Evolutionary conservation across 768 basidiomycete genomes (phyloP).

Genomic region (Coprinellus micaceus): DNA sequence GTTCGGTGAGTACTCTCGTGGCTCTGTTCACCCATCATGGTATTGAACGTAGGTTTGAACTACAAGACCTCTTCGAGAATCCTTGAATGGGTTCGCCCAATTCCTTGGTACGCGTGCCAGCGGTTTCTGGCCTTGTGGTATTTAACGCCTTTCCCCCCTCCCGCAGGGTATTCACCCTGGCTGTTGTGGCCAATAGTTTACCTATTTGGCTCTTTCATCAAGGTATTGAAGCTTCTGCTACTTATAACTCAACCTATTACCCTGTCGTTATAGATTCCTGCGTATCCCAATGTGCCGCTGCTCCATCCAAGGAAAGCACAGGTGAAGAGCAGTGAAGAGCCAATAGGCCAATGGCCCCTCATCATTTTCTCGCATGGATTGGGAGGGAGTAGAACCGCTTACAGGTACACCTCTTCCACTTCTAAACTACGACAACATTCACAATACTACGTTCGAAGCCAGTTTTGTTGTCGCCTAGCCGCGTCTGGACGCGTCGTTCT

Average conservation of each 20-base stretch:
- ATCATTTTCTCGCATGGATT: conserved; percentile 86
- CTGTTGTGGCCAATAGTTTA: conserved; percentile 49
- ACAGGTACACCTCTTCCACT: conserved; percentile 41
- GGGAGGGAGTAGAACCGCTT: conserved; percentile 67
- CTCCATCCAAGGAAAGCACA: conserved; percentile 31
- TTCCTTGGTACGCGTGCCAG: conserved; percentile 40
- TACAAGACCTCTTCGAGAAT: conserved; percentile 45
- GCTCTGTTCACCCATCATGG: no score
- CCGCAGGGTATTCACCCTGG: conserved; percentile 36
- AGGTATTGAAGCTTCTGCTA: conserved; percentile 26
- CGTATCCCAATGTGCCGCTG: conserved; percentile 52
- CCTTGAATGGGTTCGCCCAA: conserved; percentile 44
- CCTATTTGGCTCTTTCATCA: conserved; percentile 46
- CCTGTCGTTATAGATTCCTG: conserved; percentile 45
- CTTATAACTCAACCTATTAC: background rate
- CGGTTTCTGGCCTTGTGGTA: background rate
- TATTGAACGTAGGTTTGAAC: no score
- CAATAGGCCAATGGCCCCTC: conserved; percentile 57
- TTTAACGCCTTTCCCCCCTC: background rate
- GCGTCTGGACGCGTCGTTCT: conserved; percentile 78
- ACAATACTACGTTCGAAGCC: conserved; percentile 32
- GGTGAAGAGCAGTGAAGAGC: conserved; percentile 8
- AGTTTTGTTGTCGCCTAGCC: conserved; percentile 70
- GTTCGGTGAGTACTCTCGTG: conserved; percentile 47
- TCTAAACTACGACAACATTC: background rate